Conservation (phyloP, 306 rosid genomes). For the Carpinus viminea region DNA sequence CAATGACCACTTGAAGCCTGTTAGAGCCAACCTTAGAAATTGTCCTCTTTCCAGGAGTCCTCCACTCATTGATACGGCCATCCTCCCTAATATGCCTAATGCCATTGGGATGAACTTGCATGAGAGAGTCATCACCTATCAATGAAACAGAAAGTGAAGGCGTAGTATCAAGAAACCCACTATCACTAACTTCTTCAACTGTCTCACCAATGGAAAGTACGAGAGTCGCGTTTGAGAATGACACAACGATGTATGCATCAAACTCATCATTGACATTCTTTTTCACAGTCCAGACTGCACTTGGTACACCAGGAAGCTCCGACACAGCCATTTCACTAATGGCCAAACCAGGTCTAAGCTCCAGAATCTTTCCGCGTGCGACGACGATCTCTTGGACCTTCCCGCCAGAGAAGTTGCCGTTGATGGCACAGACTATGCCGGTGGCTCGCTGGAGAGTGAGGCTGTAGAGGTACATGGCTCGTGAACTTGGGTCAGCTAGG, state of each 20-base stretch:
- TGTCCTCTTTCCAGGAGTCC: conserved; percentile 96
- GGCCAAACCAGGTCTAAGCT: conserved; percentile 96
- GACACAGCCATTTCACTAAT: conserved; percentile 99
- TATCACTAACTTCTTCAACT: conserved; percentile 93
- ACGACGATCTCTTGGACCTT: conserved; percentile 88
- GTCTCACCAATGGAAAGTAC: conserved; percentile 99
- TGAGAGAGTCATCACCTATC: conserved; percentile 96
- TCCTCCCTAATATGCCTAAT: conserved; percentile 99
- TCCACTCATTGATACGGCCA: conserved; percentile 96
- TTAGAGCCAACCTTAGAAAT: conserved; percentile 88
- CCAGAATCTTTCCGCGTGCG: conserved; percentile 89
- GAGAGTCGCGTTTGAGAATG: conserved; percentile 88
- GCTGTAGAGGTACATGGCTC: conserved; percentile 83
- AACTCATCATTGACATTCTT: conserved; percentile 88
- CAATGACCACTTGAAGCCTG: conserved; percentile 94
- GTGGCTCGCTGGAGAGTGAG: conserved; percentile 94
- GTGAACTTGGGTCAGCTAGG: background rate
- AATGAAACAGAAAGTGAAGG: conserved; percentile 94
- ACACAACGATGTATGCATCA: conserved; percentile 95
- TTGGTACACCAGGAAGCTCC: conserved; percentile 91
- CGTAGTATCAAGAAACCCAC: conserved; percentile 95
- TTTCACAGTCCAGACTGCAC: conserved; percentile 98
- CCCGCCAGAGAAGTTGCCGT: conserved; percentile 97
- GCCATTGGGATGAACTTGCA: conserved; percentile 99
- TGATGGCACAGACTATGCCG: conserved; percentile 85